A percentile compares a stretch with the other conserved stretches of the same genome.
These are phyloP conservation scores for Alternaria longipes DNA, from an alignment of 2,329 filamentous ascomycete species.

Conservation along the genomic window DNA sequence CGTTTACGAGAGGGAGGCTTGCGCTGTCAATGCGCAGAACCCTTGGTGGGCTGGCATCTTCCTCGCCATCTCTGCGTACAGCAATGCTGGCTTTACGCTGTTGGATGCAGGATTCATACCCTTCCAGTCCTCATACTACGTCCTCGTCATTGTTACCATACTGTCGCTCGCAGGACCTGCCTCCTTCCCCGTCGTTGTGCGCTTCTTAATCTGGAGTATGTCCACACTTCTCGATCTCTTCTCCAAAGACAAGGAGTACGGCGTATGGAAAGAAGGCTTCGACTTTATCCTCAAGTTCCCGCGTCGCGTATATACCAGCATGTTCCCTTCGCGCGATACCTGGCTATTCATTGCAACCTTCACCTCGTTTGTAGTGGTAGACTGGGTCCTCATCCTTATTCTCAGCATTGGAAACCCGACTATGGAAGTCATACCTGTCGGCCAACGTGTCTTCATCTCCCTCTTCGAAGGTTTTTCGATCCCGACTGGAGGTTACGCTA, in stretches of 20 bases:
- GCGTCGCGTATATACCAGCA: conserved; percentile 29
- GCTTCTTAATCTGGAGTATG: conserved; percentile 33
- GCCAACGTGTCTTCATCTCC: conserved; percentile 32
- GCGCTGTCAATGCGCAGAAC: conserved; percentile 31
- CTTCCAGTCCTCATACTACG: conserved; percentile 31
- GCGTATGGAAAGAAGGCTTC: conserved; percentile 34
- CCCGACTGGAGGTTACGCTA: conserved; percentile 34
- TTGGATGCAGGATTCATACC: conserved; percentile 32
- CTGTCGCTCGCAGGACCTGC: conserved; percentile 32
- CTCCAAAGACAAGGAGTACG: conserved; percentile 30
- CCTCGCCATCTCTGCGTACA: conserved; percentile 33
- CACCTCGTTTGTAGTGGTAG: conserved; percentile 27
- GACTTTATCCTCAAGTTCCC: conserved; percentile 34
- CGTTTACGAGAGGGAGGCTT: conserved; percentile 28
- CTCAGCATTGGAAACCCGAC: conserved; percentile 34
- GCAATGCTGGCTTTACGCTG: conserved; percentile 31
- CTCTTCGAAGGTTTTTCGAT: conserved; percentile 37
- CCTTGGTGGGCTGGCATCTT: conserved; percentile 25
- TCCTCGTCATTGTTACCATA: conserved; percentile 29
- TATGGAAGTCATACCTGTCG: conserved; percentile 31
- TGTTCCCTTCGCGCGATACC: conserved; percentile 32
- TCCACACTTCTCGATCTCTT: conserved; percentile 27
- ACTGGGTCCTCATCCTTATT: conserved; percentile 32
- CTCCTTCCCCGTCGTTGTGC: conserved; percentile 29
- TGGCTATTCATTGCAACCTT: conserved; percentile 33